Evolutionary conservation across 352 stramenopile species (phyloP), one percentile per base, ranked within the genome.

Genomic region (Pelagophyceae sp.): DNA sequence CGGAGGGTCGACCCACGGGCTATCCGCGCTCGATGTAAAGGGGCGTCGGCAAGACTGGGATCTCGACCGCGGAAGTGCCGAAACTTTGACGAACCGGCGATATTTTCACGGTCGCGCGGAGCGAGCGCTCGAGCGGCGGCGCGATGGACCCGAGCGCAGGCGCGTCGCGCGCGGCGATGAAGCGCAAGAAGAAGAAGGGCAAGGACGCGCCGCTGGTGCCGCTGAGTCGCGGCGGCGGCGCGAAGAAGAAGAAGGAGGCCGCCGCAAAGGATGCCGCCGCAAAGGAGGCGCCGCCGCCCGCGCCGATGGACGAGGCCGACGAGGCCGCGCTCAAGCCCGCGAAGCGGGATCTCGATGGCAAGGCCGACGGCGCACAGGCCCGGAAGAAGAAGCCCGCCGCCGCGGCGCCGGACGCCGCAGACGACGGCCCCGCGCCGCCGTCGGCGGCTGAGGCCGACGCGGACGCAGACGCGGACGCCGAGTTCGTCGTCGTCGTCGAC

Each of bases 151-250:
- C 32, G 20, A 72, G 45, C 35, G n/a, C 19, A 25, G 71, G 71
- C 33, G 6, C 6, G 61, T 70, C 29, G 29, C 65, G 65, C 27
- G 65, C 65, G 2, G 35, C 65, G 25, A 19, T 74, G 29, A 54
- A 54, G 35, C 65, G 35, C 65, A 74, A 74, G 65, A 74, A 54
- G 65, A 38, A 32, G 25, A 71, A 58, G 5, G 45, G 45, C 6
- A 50, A 54, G 5, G 45, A 58, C 19, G 19, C 38, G 65, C 35
- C 65, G 19, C 3, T 81, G 0, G 80, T 85, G 58, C 80, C 81
- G 51, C 77, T 86, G 70, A 82, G 81, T 74, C 82, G 81, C n/a
- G 81, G n/a, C n/a, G n/a, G n/a, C n/a, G n/a, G n/a, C n/a, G 80
- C 58, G 72, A 67, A 61, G 65, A 64, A 31, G 11, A 50, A 76